phyloP scores from a whole-genome alignment of 208 protist genomes.

The Trypanosoma melophagium region DNA sequence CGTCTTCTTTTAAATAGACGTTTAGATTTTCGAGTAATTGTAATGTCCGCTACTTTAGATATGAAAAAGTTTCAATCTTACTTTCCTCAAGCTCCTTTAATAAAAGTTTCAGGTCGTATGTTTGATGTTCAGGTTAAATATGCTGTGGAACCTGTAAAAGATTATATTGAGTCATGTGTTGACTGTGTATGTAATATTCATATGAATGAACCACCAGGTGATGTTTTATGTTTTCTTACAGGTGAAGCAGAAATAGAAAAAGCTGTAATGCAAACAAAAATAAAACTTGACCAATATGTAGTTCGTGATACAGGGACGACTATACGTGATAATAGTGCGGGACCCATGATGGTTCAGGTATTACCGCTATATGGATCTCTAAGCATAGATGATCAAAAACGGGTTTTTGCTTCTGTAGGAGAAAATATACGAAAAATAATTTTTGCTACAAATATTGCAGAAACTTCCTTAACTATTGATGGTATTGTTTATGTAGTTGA shows the following conservation, averaged over 20 bases:
- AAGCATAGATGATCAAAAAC: conserved; percentile 69
- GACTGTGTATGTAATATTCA: conserved; percentile 73
- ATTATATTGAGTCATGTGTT: conserved; percentile 92
- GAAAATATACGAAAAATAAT: conserved; percentile 92
- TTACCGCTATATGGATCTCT: conserved; percentile 85
- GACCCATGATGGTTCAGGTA: conserved; percentile 43
- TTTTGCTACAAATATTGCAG: conserved; percentile 99
- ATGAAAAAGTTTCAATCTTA: conserved; percentile 96
- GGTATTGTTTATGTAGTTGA: conserved; percentile 99
- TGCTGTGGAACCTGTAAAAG: conserved; percentile 76
- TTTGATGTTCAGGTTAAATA: conserved; percentile 88
- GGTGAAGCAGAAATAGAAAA: conserved; percentile 87
- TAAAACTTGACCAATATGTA: conserved; percentile 17
- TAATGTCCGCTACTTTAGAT: conserved; percentile 97
- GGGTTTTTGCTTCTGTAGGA: conserved; percentile 54
- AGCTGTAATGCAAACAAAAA: conserved; percentile 40
- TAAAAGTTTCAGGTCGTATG: conserved; percentile 96
- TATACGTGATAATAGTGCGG: not conserved
- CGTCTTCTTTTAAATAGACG: conserved; percentile 76
- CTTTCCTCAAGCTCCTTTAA: conserved; percentile 95
- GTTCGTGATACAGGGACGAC: conserved; percentile 2
- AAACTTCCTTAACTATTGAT: conserved; percentile 99
- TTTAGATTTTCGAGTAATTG: conserved; percentile 91
- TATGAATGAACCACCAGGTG: conserved; percentile 58
- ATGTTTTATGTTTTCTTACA: conserved; percentile 90